phyloP scores from a whole-genome alignment of 2,329 filamentous ascomycete genomes.

The Cyphellophora europaea region DNA sequence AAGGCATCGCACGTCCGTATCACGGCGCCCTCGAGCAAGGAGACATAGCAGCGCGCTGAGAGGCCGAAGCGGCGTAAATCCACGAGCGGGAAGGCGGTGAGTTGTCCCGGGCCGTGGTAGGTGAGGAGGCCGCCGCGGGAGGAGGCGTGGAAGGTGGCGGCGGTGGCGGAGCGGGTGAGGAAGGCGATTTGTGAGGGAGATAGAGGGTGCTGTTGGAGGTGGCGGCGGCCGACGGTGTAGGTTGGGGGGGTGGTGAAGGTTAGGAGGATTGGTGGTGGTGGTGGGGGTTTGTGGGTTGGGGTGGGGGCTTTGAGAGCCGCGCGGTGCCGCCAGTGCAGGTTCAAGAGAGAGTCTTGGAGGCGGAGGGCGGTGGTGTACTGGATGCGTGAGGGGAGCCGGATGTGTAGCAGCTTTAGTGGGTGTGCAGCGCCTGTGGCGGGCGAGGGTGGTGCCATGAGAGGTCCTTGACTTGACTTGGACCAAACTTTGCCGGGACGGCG shows the following conservation, averaged over 20 bases:
- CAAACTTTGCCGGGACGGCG: too few species aligned
- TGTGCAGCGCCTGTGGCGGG: too few species aligned
- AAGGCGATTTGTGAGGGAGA: constrained; percentile 28
- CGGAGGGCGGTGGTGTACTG: constrained; percentile 45
- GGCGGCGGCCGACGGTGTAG: constrained; percentile 83
- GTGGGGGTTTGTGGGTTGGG: constrained; percentile 16
- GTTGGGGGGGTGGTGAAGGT: constrained; percentile 76
- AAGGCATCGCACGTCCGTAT: constrained; percentile 55
- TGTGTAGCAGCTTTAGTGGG: constrained; percentile 39
- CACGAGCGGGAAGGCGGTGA: constrained; percentile 87
- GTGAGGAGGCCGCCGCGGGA: constrained; percentile 85
- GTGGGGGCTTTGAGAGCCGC: constrained; percentile 9
- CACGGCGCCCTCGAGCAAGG: constrained; percentile 66
- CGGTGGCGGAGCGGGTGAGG: constrained; percentile 23
- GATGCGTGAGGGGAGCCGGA: constrained; percentile 46
- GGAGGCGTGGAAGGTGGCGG: constrained; percentile 58
- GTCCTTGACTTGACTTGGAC: too few species aligned
- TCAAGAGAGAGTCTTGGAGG: constrained; percentile 36
- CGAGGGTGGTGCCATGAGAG: too few species aligned
- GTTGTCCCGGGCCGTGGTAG: constrained; percentile 88
- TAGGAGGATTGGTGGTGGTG: constrained; percentile 62
- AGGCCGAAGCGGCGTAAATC: constrained; percentile 63
- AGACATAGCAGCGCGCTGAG: constrained; percentile 67
- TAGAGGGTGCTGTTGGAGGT: constrained; percentile 35
- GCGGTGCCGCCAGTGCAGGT: neutral